These are phyloP conservation scores for Podospora sp. DNA, from an alignment of 495 filamentous ascomycete species.

Conservation along the genomic window DNA sequence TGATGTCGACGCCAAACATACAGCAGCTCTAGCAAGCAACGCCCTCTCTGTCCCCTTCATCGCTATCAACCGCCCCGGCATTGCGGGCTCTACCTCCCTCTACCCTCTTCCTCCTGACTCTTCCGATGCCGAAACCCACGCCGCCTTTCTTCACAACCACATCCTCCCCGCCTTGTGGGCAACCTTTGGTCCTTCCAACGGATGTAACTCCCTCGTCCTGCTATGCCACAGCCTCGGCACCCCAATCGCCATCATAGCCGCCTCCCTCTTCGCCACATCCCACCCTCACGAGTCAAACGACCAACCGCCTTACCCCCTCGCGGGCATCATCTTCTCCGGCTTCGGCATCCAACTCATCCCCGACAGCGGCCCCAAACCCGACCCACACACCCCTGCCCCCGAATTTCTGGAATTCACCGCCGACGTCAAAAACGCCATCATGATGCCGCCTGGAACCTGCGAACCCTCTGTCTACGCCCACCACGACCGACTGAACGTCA, in stretches of 20 bases:
- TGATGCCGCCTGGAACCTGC: constrained; percentile 26
- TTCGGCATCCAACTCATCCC: constrained; percentile 2
- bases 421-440: constrained; percentile 30
- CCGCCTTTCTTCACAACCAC: constrained; percentile 31
- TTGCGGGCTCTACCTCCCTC: constrained; percentile 31
- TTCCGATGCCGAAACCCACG: constrained; percentile 29
- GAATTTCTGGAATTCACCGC: constrained; percentile 6
- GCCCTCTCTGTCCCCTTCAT: constrained; percentile 37
- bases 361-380: neutral
- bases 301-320: constrained; percentile 27
- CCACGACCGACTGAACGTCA: constrained; percentile 31
- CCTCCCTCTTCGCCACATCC: constrained; percentile 23
- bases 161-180: constrained; percentile 42
- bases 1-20: constrained; percentile 36
- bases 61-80: constrained; percentile 40
- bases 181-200: constrained; percentile 28
- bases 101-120: constrained; percentile 15
- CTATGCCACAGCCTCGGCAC: constrained; percentile 40
- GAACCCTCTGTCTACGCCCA: constrained; percentile 26
- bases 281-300: neutral
- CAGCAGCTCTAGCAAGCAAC: constrained; percentile 27
- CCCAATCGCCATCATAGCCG: constrained; percentile 34
- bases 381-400: neutral
- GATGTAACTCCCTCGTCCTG: constrained; percentile 36
- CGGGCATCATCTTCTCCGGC: constrained; percentile 27